Conservation (phyloP, 2,329 filamentous ascomycete species). For the Acephala macrosclerotiorum region DNA sequence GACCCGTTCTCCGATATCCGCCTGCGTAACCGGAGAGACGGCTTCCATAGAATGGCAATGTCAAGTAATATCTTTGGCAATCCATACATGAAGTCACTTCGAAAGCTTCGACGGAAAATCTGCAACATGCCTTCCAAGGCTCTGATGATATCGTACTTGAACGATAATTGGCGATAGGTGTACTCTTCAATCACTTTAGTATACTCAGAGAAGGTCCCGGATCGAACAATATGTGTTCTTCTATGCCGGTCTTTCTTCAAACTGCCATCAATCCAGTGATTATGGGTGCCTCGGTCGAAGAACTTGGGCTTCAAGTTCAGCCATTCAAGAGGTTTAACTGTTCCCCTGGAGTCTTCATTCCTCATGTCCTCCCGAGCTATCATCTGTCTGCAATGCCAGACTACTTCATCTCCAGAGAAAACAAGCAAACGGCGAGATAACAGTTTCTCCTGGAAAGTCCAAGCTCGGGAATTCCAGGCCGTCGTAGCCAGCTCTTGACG, state of each 20-base stretch:
- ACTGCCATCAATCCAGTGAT: constrained; percentile 14
- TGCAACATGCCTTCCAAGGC: constrained; percentile 14
- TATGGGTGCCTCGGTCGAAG: constrained; percentile 9
- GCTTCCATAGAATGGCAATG: constrained; percentile 13
- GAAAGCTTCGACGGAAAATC: constrained; percentile 14
- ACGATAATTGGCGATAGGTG: constrained; percentile 15
- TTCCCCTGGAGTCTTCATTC: constrained; percentile 10
- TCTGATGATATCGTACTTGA: constrained; percentile 17
- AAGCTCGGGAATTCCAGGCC: neutral
- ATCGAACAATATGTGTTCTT: constrained; percentile 15
- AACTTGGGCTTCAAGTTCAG: constrained; percentile 4
- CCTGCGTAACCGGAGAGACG: constrained; percentile 1
- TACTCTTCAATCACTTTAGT: constrained; percentile 10
- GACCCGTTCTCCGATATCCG: constrained; percentile 6
- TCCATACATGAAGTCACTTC: constrained; percentile 15
- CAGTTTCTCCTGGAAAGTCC: neutral
- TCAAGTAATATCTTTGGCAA: constrained; percentile 14
- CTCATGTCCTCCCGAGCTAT: constrained; percentile 17
- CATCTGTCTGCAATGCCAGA: constrained; percentile 17
- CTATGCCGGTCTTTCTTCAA: constrained; percentile 14
- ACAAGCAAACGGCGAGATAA: constrained; percentile 1
- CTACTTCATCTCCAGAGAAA: constrained; percentile 10
- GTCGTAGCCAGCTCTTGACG: constrained; percentile 1
- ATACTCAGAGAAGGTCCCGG: constrained; percentile 10
- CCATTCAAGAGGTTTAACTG: constrained; percentile 11